Evolutionary conservation across 805 yeast genomes (phyloP), one percentile per base, ranked within the genome.

Genomic region (Scheffersomyces coipomensis): DNA sequence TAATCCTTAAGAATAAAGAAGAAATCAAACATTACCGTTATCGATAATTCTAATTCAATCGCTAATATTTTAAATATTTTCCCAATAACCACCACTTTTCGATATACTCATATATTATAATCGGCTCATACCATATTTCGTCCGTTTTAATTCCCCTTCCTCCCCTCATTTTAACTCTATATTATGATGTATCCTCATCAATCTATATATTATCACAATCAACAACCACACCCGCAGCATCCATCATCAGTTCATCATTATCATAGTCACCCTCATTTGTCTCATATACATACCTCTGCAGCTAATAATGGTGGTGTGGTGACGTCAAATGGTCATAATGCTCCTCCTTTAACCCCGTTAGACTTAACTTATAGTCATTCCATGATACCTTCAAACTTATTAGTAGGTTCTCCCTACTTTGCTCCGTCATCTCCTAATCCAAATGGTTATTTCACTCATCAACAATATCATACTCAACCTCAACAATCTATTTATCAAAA

Each of bases 301-400:
- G n/a, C n/a, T n/a, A n/a, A n/a, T n/a, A n/a, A n/a, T n/a, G n/a
- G n/a, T n/a, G n/a, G n/a, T 9, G 13, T 11, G 12, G 27, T 13
- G 5, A 13, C 27, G 8, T 10, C 27, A 5, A 11, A 6, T 11
- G 27, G 13, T 24, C 13, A 10, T 6, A 13, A 10, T 24, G 27
- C 13, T 10, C 5, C 26, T 4, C 47, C 48, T 9, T 29, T 47
- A 16, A 73, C 83, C 2, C 86, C 88, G 1, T 71, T 80, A 49
- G 87, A 82, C 52, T 56, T 75, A 40, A 62, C 74, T 3, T 81
- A 80, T 49, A 81, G 84, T 7, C 74, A 78, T 4, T 74, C 82
- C 11, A 69, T 82, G 68, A 60, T 83, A 15, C 89, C 89, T 1
- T 64, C 82, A 13, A 84, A 81, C 49, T 58, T 83, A 37, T 60